Conservation (phyloP, 176 grass and related monocot genomes). For the Leersia perrieri region DNA sequence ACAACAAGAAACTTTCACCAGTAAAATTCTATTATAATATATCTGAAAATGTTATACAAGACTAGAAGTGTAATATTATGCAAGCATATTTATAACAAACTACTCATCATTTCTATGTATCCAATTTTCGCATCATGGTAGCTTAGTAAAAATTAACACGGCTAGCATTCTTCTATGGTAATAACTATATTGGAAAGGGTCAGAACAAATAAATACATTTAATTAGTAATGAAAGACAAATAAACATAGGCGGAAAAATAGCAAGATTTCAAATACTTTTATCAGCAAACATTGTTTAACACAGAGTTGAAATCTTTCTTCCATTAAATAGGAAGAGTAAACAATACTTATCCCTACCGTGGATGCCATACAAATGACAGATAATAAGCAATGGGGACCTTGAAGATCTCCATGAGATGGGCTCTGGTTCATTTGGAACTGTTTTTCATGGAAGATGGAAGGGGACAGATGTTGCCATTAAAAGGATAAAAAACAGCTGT, state of each 20-base stretch:
- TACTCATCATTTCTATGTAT: not conserved
- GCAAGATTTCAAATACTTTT: not conserved
- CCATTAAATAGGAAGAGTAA: not conserved
- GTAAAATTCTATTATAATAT: not conserved
- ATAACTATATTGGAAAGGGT: not conserved
- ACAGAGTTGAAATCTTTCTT: not conserved
- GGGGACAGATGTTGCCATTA: slow-evolving; percentile 92
- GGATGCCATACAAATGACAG: slow-evolving; percentile 37
- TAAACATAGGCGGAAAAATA: not conserved
- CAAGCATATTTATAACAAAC: not conserved
- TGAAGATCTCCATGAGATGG: slow-evolving; percentile 84
- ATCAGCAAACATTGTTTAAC: not conserved
- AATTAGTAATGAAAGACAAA: not conserved
- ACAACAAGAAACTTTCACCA: not conserved
- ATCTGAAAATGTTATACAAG: not conserved
- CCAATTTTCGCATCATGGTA: not conserved
- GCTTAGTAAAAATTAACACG: not conserved
- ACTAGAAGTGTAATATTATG: not conserved
- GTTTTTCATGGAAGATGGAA: slow-evolving; percentile 97
- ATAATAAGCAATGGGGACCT: slow-evolving; percentile 90
- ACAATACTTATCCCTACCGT: not conserved
- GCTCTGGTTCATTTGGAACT: slow-evolving; percentile 85
- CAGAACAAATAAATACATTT: not conserved
- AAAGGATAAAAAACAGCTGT: slow-evolving; percentile 88
- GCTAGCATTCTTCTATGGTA: not conserved